These are phyloP conservation scores for Fusarium nelsonii DNA, from an alignment of 2,329 filamentous ascomycete species.

Conservation along the genomic window DNA sequence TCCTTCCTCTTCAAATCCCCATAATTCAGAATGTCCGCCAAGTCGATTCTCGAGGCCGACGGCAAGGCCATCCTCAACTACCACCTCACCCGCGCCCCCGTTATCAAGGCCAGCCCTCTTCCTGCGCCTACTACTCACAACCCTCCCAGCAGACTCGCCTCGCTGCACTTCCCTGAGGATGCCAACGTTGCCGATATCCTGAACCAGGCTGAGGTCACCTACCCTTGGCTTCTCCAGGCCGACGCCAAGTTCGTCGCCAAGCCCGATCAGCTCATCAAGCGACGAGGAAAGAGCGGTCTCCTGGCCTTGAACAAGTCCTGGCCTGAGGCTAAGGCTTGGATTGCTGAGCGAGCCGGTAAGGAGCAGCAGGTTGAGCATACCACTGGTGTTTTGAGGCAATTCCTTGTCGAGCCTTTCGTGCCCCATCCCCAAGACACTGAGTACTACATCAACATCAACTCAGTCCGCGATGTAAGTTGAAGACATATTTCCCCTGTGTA, in stretches of 20 bases:
- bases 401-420: slow-evolving; percentile 98
- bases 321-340: slow-evolving; percentile 93
- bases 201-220: slow-evolving; percentile 94
- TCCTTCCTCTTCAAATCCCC: slow-evolving; percentile 41
- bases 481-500: slow-evolving; percentile 42
- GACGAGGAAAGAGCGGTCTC: slow-evolving; percentile 98
- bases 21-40: slow-evolving; percentile 68
- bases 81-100: slow-evolving; percentile 95
- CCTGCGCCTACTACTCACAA: slow-evolving; percentile 89
- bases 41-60: slow-evolving; percentile 98
- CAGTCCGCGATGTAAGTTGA: slow-evolving; percentile 93
- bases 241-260: slow-evolving; percentile 97
- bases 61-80: slow-evolving; percentile 99
- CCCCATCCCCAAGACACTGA: slow-evolving; percentile 95
- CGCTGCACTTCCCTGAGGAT: slow-evolving; percentile 92
- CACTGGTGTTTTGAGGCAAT: slow-evolving; percentile 88
- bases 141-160: slow-evolving; percentile 88
- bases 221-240: slow-evolving; percentile 89
- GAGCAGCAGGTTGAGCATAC: slow-evolving; percentile 92
- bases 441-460: slow-evolving; percentile 99
- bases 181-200: slow-evolving; percentile 85
- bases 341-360: slow-evolving; percentile 93
- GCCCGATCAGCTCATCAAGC: slow-evolving; percentile 99
- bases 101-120: slow-evolving; percentile 98
- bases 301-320: slow-evolving; percentile 97